These are phyloP conservation scores for Helichrysum umbraculigerum DNA, from an alignment of 129 eudicot genomes.

Conservation along the genomic window DNA sequence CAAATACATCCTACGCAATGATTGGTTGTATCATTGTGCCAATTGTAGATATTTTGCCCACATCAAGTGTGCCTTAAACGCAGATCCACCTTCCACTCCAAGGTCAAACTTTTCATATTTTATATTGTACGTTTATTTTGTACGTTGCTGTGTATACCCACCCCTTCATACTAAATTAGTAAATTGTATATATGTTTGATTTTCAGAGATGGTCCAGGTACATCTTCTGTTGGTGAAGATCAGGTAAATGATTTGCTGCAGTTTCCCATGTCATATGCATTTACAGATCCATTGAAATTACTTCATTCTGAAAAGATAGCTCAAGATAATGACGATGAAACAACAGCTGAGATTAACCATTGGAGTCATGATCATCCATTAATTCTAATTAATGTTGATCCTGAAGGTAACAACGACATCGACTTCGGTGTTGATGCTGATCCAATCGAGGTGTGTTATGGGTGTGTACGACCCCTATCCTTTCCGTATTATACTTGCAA, in stretches of 20 bases:
- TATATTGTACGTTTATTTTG: too few species aligned
- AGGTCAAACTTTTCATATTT: not conserved
- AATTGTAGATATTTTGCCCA: slow-evolving; percentile 5
- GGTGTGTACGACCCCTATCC: slow-evolving; percentile 9
- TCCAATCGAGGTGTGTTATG: slow-evolving; percentile 4
- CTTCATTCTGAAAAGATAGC: too few species aligned
- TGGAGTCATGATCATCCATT: not conserved
- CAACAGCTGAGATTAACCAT: too few species aligned
- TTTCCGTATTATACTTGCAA: slow-evolving; percentile 19
- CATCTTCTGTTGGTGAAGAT: too few species aligned
- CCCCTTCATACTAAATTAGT: too few species aligned
- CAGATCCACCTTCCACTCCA: not conserved
- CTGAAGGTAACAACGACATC: not conserved
- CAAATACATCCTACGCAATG: not conserved
- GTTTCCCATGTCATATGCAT: too few species aligned
- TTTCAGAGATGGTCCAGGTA: too few species aligned
- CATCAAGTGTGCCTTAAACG: not conserved
- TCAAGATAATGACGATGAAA: too few species aligned
- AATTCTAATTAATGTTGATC: not conserved
- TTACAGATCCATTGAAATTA: too few species aligned
- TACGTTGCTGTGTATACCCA: too few species aligned
- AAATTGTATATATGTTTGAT: too few species aligned
- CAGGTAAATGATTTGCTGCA: too few species aligned
- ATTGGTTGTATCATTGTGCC: not conserved
- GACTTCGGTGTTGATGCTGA: not conserved